phyloP scores from a whole-genome alignment of 345 rosid genomes.

The Salix exigua region DNA sequence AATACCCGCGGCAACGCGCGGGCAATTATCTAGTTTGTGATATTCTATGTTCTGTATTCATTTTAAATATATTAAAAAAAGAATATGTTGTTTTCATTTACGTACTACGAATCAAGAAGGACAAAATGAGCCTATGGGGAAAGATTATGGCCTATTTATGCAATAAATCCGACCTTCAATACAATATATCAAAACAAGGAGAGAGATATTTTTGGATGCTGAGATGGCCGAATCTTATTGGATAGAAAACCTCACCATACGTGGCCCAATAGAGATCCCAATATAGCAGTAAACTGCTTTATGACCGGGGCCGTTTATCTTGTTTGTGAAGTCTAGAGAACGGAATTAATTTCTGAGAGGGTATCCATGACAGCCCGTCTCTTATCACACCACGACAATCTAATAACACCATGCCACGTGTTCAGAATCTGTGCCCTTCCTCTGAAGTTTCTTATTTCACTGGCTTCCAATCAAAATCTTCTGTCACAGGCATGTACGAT shows the following conservation, averaged over 20 bases:
- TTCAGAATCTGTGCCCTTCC: no score
- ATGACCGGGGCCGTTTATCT: not conserved
- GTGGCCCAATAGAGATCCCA: constrained; percentile 18
- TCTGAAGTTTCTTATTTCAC: not conserved
- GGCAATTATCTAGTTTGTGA: no score
- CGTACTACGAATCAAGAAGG: no score
- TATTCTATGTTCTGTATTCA: no score
- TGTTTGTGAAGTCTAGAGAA: not conserved
- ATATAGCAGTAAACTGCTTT: not conserved
- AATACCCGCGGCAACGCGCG: no score
- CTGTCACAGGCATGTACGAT: not conserved
- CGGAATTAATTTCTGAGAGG: not conserved
- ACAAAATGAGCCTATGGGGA: no score
- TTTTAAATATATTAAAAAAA: no score
- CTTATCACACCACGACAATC: not conserved
- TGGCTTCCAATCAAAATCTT: not conserved
- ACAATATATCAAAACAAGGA: not conserved
- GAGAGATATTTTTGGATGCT: not conserved
- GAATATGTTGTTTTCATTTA: no score
- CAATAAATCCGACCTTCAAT: not conserved
- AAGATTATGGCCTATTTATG: not conserved
- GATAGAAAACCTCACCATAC: constrained; percentile 14
- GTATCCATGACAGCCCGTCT: not conserved
- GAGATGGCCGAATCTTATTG: constrained; percentile 32
- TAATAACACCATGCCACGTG: constrained; percentile 2